These are phyloP conservation scores for Ascoidea tarda DNA, from an alignment of 805 yeast species.

Conservation along the genomic window DNA sequence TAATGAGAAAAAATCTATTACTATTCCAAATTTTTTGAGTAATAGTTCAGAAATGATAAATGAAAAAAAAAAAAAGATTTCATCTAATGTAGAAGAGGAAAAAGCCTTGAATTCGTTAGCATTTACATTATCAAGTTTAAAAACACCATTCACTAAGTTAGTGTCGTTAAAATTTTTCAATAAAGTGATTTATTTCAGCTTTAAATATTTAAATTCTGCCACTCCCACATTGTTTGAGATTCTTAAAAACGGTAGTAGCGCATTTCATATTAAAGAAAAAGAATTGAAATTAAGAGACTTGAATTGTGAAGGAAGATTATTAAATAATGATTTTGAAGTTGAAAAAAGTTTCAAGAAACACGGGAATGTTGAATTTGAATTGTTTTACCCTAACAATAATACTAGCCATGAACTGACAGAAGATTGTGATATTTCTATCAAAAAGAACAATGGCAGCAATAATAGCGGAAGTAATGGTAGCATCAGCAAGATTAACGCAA, in stretches of 20 bases:
- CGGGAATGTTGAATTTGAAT: too few species aligned
- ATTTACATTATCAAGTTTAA: constrained; percentile 14
- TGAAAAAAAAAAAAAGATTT: constrained; percentile 3
- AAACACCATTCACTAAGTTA: constrained; percentile 16
- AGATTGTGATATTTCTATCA: background rate
- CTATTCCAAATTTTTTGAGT: constrained; percentile 14
- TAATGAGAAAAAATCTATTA: background rate
- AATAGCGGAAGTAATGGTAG: background rate
- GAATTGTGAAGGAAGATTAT: background rate
- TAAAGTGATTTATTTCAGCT: constrained; percentile 48
- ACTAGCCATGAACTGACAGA: background rate
- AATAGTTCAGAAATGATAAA: constrained; percentile 17
- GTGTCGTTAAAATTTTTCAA: constrained; percentile 37
- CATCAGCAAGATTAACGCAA: background rate
- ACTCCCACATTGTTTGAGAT: constrained; percentile 73
- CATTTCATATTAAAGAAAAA: constrained; percentile 37
- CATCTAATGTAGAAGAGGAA: constrained; percentile 11
- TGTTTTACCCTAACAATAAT: too few species aligned
- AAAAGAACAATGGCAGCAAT: background rate
- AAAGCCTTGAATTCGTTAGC: background rate
- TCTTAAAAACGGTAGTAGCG: constrained; percentile 60
- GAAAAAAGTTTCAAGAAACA: background rate
- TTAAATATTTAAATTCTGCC: constrained; percentile 48
- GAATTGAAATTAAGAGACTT: background rate
- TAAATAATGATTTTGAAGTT: background rate